Evolutionary conservation across 371 early-diverging fungal genomes (phyloP), one percentile per base, ranked within the genome.

Genomic region (Haplosporangium sp.): DNA sequence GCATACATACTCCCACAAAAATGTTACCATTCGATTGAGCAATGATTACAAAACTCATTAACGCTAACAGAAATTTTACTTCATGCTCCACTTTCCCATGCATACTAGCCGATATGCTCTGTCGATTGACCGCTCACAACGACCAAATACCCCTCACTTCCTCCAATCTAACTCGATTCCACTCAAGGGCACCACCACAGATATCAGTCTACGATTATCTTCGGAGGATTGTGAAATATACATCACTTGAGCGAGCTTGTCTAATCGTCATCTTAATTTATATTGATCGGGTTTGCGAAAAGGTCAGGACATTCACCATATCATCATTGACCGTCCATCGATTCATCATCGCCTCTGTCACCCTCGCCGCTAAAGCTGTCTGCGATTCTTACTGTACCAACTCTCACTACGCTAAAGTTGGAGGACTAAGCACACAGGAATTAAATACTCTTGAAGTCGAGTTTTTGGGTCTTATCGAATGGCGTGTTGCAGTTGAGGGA

Each of bases 391-490:
- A 96, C 66, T 94, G 94, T 73, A 95, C 95, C 60, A 95, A 95
- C 77, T 86, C 92, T 4, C 94, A 95, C 72, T 96, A 96, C 79
- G 96, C 96, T 17, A 94, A 92, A 77, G 97, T 99, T 19, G 99
- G 99, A 17, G 99, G 99, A 9, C 87, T 99, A 37, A 91, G 95
- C 20, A 90, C 94, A 27, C 92, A 94, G 70, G 99, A 99, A 84
- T 86, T 99, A 39, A 98, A 98, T 82, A 86, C 95, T n/a, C 84
- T 99, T 34, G 99, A 99, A 78, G 84, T 99, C 63, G 98, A 97
- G 77, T 92, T 99, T 73, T 77, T 96, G 66, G 86, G 86, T 9
- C 81, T 96, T 72, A 93, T 97, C 60, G 93, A 96, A 61, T 99
- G 99, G 99, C 89, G 93, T 39, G 84, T 99, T 15, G 85, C 94